A percentile compares a stretch with the other conserved stretches of the same genome.
phyloP scores from a whole-genome alignment of 139 green algal species.

The Medakamo hakoo region DNA sequence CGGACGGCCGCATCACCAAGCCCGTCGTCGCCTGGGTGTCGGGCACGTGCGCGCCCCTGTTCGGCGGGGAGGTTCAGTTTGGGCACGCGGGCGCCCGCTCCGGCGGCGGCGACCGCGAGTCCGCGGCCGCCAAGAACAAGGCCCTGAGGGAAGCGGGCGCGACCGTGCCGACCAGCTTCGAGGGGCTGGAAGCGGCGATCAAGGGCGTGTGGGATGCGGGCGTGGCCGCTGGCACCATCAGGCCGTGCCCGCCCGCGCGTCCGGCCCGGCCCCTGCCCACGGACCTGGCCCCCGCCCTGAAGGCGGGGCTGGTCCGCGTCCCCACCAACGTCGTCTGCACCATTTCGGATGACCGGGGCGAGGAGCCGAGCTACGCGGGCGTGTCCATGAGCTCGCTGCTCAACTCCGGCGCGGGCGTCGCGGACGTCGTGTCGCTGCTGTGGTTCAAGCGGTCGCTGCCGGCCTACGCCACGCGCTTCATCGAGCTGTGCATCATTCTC shows the following conservation, averaged over 20 bases:
- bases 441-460: conserved; percentile 76
- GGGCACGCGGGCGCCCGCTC: conserved; percentile 73
- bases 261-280: background rate
- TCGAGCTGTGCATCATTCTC: conserved; percentile 86
- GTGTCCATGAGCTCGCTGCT: conserved; percentile 74
- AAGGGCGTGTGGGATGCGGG: conserved; percentile 14
- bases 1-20: conserved; percentile 60
- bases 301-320: conserved; percentile 52
- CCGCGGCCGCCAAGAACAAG: conserved; percentile 64
- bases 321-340: conserved; percentile 80
- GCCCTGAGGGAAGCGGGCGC: conserved; percentile 67
- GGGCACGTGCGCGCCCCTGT: conserved; percentile 86
- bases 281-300: conserved; percentile 21
- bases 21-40: conserved; percentile 77
- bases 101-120: conserved; percentile 41
- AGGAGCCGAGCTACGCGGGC: conserved; percentile 56
- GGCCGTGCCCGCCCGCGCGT: conserved; percentile 7
- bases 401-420: conserved; percentile 56
- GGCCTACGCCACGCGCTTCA: conserved; percentile 82
- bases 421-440: conserved; percentile 59
- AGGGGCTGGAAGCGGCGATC: conserved; percentile 62
- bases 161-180: conserved; percentile 75
- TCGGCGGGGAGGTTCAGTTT: conserved; percentile 92
- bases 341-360: conserved; percentile 86
- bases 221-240: conserved; percentile 21